Evolutionary conservation across 192 early-diverging fungal species (phyloP), one percentile per base, ranked within the genome.

Genomic region (Coemansia sp.): DNA sequence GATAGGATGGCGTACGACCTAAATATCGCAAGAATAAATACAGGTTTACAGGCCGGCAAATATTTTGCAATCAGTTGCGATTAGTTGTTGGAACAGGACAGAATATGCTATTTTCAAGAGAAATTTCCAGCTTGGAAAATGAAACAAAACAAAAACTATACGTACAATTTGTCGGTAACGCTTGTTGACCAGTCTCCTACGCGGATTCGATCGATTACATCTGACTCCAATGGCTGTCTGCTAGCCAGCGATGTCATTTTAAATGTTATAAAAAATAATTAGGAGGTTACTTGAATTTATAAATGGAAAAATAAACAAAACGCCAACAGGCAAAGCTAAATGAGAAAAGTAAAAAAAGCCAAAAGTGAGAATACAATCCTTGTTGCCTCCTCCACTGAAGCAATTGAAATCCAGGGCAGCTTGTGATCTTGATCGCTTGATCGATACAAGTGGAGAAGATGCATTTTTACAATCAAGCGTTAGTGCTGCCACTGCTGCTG

Each of bases 161-260:
- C 79, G 73, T 76, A 82, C 79, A 82, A 48, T 32, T 76, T 75
- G 54, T 73, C 72, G 56, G 67, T 76, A 52, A 82, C 68, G 33
- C 43, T 52, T 8, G 71, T 65, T 58, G 73, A 66, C 74, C 79
- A 82, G 54, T 76, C 69, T 54, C 79, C 74, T 8, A 56, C 54
- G 20, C 52, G 58, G 45, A 81, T 81, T 55, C 76, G 74, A 65
- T 71, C 74, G 45, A 70, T 61, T n/a, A 70, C 55, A 17, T 61
- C 48, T 28, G 60, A 54, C 38, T 76, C 79, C 28, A 81, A 57
- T 33, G 65, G 64, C 58, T 58, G 62, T 14, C 22, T 33, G 39
- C 57, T 6, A 56, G 22, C 2, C 11, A 59, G 41, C 35, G 17
- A 15, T 9, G 36, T n/a, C 32, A 60, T 37, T 22, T 37, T 60